Evolutionary conservation across 176 grass and related monocot species (phyloP).

Genomic region (Hyparrhenia diplandra): DNA sequence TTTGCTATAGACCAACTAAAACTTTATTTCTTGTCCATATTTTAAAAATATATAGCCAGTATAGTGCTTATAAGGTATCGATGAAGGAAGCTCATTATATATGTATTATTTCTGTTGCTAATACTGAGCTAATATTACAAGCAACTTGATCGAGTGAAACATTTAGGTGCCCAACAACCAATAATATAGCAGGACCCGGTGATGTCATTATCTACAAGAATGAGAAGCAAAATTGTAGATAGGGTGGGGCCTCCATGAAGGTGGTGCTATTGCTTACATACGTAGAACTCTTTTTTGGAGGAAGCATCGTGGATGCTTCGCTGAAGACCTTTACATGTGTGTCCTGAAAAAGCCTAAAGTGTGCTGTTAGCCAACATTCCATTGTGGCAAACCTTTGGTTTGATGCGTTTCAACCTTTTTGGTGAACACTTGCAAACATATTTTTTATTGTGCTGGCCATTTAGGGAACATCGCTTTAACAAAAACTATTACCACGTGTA

Average conservation of each 20-base stretch:
- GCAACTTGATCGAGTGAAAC: too few relatives aligned
- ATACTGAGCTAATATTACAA: not conserved
- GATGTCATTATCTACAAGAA: not conserved
- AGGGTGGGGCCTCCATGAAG: not conserved
- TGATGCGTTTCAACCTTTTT: not conserved
- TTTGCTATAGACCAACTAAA: not conserved
- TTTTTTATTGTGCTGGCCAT: not conserved
- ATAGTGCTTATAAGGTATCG: not conserved
- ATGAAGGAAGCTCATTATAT: not conserved
- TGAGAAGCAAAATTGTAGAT: not conserved
- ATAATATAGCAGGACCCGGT: not conserved
- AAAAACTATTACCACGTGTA: not conserved
- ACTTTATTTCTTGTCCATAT: not conserved
- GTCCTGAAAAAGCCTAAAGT: not conserved
- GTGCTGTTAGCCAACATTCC: not conserved
- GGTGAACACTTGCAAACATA: not conserved
- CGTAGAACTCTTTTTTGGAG: not conserved
- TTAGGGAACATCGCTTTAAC: not conserved
- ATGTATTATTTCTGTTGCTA: not conserved
- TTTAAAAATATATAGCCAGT: not conserved
- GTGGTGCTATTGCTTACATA: not conserved
- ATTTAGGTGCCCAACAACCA: too few relatives aligned
- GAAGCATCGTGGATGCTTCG: slow-evolving; percentile 2
- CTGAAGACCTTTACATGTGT: not conserved
- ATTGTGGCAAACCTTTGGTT: not conserved